Conservation (phyloP, 2,329 filamentous ascomycete genomes). For the Coleophoma crateriformis region DNA sequence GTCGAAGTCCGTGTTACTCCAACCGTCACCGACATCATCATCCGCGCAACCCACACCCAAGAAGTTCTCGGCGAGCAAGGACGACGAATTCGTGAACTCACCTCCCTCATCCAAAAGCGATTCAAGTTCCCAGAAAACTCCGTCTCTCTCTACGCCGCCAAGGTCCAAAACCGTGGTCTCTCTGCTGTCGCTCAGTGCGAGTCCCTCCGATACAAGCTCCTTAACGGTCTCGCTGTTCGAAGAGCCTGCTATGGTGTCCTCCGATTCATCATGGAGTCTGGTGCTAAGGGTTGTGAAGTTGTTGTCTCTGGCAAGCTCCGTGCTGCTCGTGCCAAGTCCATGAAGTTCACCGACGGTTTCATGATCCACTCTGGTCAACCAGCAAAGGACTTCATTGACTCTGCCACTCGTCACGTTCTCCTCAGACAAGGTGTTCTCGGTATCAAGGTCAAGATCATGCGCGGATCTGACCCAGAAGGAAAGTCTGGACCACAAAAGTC, state of each 20-base stretch:
- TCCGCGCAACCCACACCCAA: constrained; percentile 99
- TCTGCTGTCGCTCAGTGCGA: constrained; percentile 99
- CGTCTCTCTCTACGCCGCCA: constrained; percentile 98
- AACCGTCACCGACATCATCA: constrained; percentile 99
- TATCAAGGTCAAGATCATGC: constrained; percentile 99
- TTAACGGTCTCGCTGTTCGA: constrained; percentile 98
- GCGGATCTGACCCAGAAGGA: constrained; percentile 97
- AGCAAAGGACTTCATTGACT: constrained; percentile 99
- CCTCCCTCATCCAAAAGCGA: constrained; percentile 99
- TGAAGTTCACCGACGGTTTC: constrained; percentile 99
- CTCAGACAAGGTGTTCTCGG: constrained; percentile 99
- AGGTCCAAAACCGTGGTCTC: constrained; percentile 99
- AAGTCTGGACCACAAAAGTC: constrained; percentile 97
- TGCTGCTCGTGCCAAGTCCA: constrained; percentile 98
- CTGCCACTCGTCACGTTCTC: constrained; percentile 96
- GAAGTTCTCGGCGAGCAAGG: constrained; percentile 99
- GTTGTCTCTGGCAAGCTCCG: constrained; percentile 99
- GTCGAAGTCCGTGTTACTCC: constrained; percentile 99
- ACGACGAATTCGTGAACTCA: constrained; percentile 99
- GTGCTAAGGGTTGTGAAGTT: constrained; percentile 99
- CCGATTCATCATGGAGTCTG: constrained; percentile 99
- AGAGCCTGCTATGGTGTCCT: constrained; percentile 99
- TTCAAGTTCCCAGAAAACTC: constrained; percentile 99
- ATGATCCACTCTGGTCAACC: constrained; percentile 99
- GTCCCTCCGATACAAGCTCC: constrained; percentile 99